These are phyloP conservation scores for Xylaria acuta DNA, from an alignment of 495 filamentous ascomycete species.

Conservation along the genomic window DNA sequence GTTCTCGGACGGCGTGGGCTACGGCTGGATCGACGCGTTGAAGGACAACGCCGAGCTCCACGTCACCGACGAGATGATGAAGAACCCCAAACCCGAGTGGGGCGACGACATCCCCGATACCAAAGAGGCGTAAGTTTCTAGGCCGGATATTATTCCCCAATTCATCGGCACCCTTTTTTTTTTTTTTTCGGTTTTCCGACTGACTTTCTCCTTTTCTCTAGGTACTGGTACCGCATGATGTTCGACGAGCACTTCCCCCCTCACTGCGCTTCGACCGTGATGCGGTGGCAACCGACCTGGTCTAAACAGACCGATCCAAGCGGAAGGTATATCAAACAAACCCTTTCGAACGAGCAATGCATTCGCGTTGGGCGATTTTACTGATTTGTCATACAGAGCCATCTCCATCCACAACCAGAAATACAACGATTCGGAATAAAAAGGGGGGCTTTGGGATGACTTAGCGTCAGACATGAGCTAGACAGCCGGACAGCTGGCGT, in stretches of 20 bases:
- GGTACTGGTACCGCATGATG: constrained; percentile 97
- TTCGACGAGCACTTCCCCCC: constrained; percentile 98
- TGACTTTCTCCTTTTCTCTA: constrained; percentile 24
- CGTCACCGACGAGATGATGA: constrained; percentile 95
- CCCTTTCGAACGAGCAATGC: neutral
- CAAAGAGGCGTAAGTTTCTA: constrained; percentile 83
- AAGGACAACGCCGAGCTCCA: constrained; percentile 90
- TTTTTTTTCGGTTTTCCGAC: constrained; percentile 25
- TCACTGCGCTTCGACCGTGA: constrained; percentile 88
- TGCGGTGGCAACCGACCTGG: constrained; percentile 98
- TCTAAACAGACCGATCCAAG: constrained; percentile 93
- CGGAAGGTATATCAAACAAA: constrained; percentile 70
- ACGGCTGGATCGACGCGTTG: constrained; percentile 97
- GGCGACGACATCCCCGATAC: constrained; percentile 86
- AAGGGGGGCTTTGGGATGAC: neutral
- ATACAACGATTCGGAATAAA: constrained; percentile 57
- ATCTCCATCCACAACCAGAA: constrained; percentile 73
- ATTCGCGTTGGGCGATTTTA: neutral
- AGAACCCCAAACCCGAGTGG: constrained; percentile 96
- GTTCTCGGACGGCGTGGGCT: constrained; percentile 97
- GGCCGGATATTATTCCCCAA: constrained; percentile 19
- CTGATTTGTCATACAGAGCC: constrained; percentile 56
- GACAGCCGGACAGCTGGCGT: neutral
- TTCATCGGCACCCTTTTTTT: neutral
- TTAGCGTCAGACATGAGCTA: neutral